A percentile compares a stretch with the other conserved stretches of the same genome.
phyloP scores from a whole-genome alignment of 139 green algal species.

The Pleodorina starrii region DNA sequence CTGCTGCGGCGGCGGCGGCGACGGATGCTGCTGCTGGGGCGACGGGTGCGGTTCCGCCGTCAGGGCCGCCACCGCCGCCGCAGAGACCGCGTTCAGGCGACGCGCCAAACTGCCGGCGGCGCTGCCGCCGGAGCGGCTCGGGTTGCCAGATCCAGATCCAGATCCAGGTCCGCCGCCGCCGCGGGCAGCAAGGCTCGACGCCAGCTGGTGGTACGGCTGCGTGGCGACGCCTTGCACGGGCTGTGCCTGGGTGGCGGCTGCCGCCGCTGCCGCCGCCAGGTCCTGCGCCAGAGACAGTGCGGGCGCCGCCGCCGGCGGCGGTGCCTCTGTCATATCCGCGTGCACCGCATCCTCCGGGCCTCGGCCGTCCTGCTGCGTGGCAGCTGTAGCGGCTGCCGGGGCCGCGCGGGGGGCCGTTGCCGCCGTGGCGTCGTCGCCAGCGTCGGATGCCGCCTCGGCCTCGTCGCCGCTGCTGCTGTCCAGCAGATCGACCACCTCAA shows the following conservation, averaged over 20 bases:
- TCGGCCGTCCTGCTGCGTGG: not conserved
- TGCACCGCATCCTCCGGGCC: not conserved
- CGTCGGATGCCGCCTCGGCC: not conserved
- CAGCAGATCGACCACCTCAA: not conserved
- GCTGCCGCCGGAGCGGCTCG: too few species aligned
- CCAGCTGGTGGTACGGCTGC: not conserved
- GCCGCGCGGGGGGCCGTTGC: too few species aligned
- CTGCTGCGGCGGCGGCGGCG: not conserved
- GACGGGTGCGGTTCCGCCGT: too few species aligned
- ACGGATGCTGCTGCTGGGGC: not conserved
- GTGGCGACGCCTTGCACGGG: not conserved
- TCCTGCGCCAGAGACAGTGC: not conserved
- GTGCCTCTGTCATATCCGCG: not conserved
- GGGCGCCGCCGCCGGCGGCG: not conserved
- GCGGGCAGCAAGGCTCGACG: not conserved
- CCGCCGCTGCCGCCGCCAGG: not conserved
- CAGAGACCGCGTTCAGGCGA: not conserved
- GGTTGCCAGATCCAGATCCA: too few species aligned
- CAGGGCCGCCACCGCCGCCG: not conserved
- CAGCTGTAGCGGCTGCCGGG: not conserved
- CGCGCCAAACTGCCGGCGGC: not conserved
- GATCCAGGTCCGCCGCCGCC: not conserved
- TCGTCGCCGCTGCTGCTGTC: conserved; percentile 6
- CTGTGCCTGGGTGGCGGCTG: not conserved
- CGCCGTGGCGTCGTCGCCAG: too few species aligned